Evolutionary conservation across 2,329 filamentous ascomycete species (phyloP).

Genomic region (Fonsecaea erecta): DNA sequence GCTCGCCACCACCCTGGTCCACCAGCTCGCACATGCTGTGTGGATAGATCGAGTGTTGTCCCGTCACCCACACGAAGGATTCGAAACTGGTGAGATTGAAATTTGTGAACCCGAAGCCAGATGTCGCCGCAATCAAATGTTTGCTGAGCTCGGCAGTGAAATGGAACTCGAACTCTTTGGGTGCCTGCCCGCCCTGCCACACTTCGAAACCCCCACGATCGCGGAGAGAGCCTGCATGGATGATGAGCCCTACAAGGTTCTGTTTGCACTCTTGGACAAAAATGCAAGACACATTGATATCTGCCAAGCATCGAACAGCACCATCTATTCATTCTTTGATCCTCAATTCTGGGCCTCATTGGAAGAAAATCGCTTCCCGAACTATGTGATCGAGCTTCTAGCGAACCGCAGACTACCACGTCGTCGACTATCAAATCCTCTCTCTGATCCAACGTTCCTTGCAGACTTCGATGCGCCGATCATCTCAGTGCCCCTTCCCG

Average conservation of each 20-base stretch:
- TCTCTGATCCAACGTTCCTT: background rate
- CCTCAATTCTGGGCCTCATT: background rate
- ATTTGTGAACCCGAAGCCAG: background rate
- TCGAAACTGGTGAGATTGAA: background rate
- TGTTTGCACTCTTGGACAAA: slow-evolving; percentile 2
- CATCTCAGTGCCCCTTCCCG: background rate
- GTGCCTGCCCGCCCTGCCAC: background rate
- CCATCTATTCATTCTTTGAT: slow-evolving; percentile 15
- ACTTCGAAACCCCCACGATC: slow-evolving; percentile 2
- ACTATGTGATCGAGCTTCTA: background rate
- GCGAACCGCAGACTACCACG: background rate
- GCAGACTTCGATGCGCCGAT: slow-evolving; percentile 1
- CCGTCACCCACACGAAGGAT: background rate
- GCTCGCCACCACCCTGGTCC: slow-evolving; percentile 13
- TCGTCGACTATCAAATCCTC: slow-evolving; percentile 5
- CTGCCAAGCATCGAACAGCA: slow-evolving; percentile 5
- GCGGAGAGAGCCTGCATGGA: background rate
- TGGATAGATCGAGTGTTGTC: slow-evolving; percentile 16
- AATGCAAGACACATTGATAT: background rate
- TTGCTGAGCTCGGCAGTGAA: slow-evolving; percentile 11
- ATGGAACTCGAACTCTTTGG: slow-evolving; percentile 19
- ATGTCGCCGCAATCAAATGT: background rate
- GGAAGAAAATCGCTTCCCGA: background rate
- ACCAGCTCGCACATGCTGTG: slow-evolving; percentile 21
- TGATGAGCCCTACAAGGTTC: background rate